Base-by-base conservation (phyloP, 257 asterid species). In the Pogostemon cablin region DNA sequence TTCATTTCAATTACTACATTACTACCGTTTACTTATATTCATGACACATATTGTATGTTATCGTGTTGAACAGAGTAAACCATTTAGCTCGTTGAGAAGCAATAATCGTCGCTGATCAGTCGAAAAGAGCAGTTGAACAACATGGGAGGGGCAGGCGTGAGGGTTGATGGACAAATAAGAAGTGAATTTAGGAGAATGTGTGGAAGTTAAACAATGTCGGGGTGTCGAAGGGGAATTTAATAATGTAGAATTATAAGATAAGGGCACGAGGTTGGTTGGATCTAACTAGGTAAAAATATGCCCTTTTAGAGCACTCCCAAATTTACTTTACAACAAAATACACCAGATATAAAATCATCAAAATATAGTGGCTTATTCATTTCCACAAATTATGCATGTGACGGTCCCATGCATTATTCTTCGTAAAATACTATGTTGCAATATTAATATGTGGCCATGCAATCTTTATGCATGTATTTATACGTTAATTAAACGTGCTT, bases 181-280 rank as follows among this genome's bases (percentile, higher is more conserved):
- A 25, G 32, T 37, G 4, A 47, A 5, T 2, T 43, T 64, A 58
- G 60, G 57, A 20, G 61, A 69, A 42, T 62, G 25, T 34, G 57
- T 34, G 46, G 50, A 73, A 65, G 75, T 71, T 61, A 67, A 62
- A 53, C 10, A 47, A 74, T 79, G 61, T 75, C 66, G n/a, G 4
- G 2, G 34, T 11, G 40, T 66, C 55, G 37, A 63, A 47, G 38
- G 66, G 66, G 59, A 67, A 68, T 61, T 57, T 75, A 68, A 69
- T 59, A 75, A 78, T 61, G 78, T 52, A 44, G 42, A 72, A 70
- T 40, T 55, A 61, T 39, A 0, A 10, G 46, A 25, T 67, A 53
- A 20, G 10, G 38, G 77, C 87, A 82, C 87, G 84, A 79, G 84
- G 81, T 43, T 71, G 79, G 82, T 79, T 74, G 81, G 84, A 15